Evolutionary conservation across 2,329 filamentous ascomycete species (phyloP), one percentile per base, ranked within the genome.

Genomic region (Penicillium sp.): DNA sequence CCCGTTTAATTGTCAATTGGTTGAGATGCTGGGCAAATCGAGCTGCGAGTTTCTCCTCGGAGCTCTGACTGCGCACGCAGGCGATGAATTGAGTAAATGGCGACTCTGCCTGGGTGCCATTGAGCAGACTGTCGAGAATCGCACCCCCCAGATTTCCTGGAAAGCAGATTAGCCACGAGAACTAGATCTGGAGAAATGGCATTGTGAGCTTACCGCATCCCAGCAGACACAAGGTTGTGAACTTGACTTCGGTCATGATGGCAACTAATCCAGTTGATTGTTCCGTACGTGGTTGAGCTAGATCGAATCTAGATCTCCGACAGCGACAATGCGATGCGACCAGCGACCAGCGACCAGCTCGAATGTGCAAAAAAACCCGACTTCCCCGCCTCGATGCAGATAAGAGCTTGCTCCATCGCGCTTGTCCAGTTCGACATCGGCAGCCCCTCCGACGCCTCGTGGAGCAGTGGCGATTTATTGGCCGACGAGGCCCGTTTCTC

Each of bases 11-110:
- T 1, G 70, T 58, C 7, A 74, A 50, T 36, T 67, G 65, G 15
- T 69, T 51, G 0, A 57, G 53, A 13, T 70, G 61, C 2, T 65
- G 20, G 3, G 62, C n/a, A 45, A 77, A 75, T 37, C 63, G 64
- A 1, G 57, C 50, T 3, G 55, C 46, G 10, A 79, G 55, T 12
- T 65, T 64, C 13, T 69, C 58, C 13, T 68, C 68, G 0, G 76
- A 78, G 7, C 32, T 51, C 45, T 68, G 54, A 51, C 72, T 77
- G 20, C 71, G 68, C 0, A 79, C 75, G 13, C 75, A 78, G 23
- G 75, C 76, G 36, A 74, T 71, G 56, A 73, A 77, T 3, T 46
- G 59, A 5, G 49, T 57, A 45, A 74, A 74, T 12, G 55, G 58
- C 12, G 55, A 37, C 4, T 55, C 49, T 7, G 45, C 54, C 41